phyloP scores from a whole-genome alignment of 2,329 filamentous ascomycete genomes.

The Cephalotrichum gorgonifer region DNA sequence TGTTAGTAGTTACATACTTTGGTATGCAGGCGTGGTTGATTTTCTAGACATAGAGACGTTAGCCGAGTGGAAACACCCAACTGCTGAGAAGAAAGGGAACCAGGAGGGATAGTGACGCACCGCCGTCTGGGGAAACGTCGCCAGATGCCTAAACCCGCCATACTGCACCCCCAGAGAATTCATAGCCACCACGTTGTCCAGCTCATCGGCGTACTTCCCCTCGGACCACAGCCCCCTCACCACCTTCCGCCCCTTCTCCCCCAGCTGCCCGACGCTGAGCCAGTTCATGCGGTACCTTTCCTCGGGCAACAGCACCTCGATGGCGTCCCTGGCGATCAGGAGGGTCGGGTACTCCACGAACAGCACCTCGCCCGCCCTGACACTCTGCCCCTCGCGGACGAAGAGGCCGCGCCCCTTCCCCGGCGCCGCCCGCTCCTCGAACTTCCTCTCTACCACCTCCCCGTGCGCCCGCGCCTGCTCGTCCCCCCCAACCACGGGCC shows the following conservation, averaged over 20 bases:
- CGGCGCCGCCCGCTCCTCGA: background rate
- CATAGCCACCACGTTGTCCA: constrained; percentile 1
- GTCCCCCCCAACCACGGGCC: background rate
- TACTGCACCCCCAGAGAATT: constrained; percentile 4
- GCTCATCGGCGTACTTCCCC: constrained; percentile 5
- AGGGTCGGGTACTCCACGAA: constrained; percentile 4
- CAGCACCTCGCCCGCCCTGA: constrained; percentile 2
- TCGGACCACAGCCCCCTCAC: background rate
- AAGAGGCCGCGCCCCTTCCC: constrained; percentile 2
- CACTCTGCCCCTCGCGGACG: background rate
- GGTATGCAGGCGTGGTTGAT: constrained; percentile 6
- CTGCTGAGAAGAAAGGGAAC: background rate
- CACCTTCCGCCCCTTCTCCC: background rate
- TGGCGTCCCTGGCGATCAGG: background rate
- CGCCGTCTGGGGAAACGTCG: constrained; percentile 1
- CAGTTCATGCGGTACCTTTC: constrained; percentile 6
- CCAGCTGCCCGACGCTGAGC: constrained; percentile 3
- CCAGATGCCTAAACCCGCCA: background rate
- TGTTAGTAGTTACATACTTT: too few species aligned
- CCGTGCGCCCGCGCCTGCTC: background rate
- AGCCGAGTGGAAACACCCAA: background rate
- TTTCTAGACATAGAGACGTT: constrained; percentile 2
- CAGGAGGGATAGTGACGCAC: background rate
- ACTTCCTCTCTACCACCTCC: background rate
- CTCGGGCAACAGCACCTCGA: constrained; percentile 3